A percentile compares a stretch with the other conserved stretches of the same genome.
phyloP scores from a whole-genome alignment of 768 basidiomycete species.

The Pseudohyphozyma bogoriensis region DNA sequence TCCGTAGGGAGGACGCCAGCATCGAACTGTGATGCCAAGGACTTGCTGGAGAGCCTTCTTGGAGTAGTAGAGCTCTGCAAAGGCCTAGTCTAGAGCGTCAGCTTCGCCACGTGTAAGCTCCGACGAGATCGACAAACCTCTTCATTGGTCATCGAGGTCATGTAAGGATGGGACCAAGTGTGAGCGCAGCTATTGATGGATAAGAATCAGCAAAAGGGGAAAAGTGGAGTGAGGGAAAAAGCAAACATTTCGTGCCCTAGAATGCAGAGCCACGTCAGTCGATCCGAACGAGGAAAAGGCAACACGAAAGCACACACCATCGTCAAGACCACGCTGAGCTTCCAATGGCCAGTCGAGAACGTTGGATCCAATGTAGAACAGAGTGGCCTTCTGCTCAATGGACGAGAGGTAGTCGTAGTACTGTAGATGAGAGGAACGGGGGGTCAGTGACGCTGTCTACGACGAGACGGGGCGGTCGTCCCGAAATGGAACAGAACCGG shows the following conservation, averaged over 20 bases:
- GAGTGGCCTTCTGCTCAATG: constrained; percentile 38
- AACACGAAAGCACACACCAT: too few species aligned
- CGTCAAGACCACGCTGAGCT: constrained; percentile 37
- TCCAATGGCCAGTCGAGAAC: constrained; percentile 42
- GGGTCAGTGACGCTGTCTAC: not conserved
- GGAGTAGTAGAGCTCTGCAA: constrained; percentile 27
- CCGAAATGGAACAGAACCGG: too few species aligned
- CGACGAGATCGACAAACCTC: constrained; percentile 39
- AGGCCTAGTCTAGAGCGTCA: too few species aligned
- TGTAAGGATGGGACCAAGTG: constrained; percentile 31
- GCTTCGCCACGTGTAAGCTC: constrained; percentile 33
- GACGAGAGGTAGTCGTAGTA: constrained; percentile 39
- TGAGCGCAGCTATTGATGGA: constrained; percentile 12
- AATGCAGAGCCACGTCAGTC: too few species aligned
- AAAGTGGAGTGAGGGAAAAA: not conserved
- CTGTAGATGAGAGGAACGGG: not conserved
- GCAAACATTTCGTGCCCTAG: constrained; percentile 38
- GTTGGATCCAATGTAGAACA: constrained; percentile 41
- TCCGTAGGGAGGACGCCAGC: constrained; percentile 27
- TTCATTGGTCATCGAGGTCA: constrained; percentile 42
- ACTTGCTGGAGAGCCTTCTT: constrained; percentile 24
- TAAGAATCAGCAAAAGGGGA: too few species aligned
- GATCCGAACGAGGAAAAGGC: too few species aligned
- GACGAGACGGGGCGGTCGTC: too few species aligned
- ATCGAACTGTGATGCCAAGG: constrained; percentile 21